These are phyloP conservation scores for Emericellopsis terricola DNA, from an alignment of 495 filamentous ascomycete genomes.

Conservation along the genomic window DNA sequence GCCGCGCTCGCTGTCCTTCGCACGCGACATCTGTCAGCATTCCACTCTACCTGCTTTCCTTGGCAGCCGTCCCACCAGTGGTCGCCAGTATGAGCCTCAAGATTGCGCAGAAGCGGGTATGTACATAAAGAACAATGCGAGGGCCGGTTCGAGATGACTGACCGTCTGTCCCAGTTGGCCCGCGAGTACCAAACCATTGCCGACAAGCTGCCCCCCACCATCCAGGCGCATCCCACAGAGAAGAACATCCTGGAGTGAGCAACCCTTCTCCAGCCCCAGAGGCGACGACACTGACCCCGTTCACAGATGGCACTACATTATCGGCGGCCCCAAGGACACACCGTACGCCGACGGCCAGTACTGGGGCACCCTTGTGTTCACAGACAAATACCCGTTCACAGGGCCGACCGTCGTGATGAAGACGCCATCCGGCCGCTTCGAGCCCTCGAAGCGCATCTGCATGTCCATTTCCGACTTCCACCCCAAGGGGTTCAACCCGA, in stretches of 20 bases:
- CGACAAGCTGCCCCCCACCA: conserved; percentile 84
- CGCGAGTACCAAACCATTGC: conserved; percentile 88
- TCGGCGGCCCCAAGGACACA: conserved; percentile 86
- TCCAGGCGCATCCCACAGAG: conserved; percentile 85
- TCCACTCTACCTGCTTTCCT: too few species aligned
- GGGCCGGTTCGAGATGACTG: not conserved
- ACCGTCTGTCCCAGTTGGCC: conserved; percentile 42
- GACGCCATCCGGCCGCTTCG: conserved; percentile 88
- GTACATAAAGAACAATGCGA: conserved; percentile 10
- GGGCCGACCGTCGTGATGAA: conserved; percentile 98
- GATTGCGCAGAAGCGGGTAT: conserved; percentile 68
- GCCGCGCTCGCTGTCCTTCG: too few species aligned
- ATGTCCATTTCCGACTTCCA: conserved; percentile 95
- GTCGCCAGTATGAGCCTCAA: too few species aligned
- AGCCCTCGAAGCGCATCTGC: conserved; percentile 78
- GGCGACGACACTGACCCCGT: not conserved
- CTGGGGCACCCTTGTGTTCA: conserved; percentile 94
- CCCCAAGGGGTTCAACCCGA: conserved; percentile 92
- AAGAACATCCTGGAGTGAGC: conserved; percentile 79
- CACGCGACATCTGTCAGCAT: too few species aligned
- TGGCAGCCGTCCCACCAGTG: too few species aligned
- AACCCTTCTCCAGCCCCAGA: conserved; percentile 1
- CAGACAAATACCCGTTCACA: conserved; percentile 90
- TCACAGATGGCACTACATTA: conserved; percentile 90
- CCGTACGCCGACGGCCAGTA: conserved; percentile 93